A percentile compares a stretch with the other conserved stretches of the same genome.
These are phyloP conservation scores for Solanum appendiculatum DNA, from an alignment of 257 asterid genomes.

Conservation along the genomic window DNA sequence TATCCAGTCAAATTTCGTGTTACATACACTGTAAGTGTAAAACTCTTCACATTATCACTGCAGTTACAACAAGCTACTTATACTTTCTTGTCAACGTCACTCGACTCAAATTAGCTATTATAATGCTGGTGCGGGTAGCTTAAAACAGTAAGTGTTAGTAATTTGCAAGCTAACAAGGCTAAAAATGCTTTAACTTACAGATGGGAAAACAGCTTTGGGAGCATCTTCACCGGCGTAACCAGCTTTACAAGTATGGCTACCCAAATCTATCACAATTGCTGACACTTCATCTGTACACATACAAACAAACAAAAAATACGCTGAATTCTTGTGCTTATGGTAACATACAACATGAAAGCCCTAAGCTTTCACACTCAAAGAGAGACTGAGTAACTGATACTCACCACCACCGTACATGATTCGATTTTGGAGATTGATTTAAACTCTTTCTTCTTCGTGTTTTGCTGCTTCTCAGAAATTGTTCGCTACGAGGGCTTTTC, in stretches of 20 bases:
- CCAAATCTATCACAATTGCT: conserved; percentile 88
- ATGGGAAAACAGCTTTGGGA: conserved; percentile 97
- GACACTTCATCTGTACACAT: conserved; percentile 75
- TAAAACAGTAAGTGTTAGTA: neutral
- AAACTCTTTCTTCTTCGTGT: neutral
- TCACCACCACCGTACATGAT: conserved; percentile 28
- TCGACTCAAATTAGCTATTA: neutral
- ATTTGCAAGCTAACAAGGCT: neutral
- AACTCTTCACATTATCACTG: neutral
- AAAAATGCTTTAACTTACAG: conserved; percentile 31
- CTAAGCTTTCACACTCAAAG: neutral
- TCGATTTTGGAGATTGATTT: neutral
- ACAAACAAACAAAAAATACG: neutral
- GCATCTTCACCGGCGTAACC: conserved; percentile 99
- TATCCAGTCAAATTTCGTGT: neutral
- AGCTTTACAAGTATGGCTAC: conserved; percentile 97
- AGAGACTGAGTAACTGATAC: neutral
- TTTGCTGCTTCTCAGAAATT: neutral
- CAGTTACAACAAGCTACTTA: neutral
- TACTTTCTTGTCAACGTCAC: neutral
- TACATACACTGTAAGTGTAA: neutral
- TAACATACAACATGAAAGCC: neutral
- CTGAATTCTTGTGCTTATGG: neutral
- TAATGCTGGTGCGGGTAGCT: neutral
- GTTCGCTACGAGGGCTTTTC: neutral